Evolutionary conservation across 192 early-diverging fungal genomes (phyloP), one percentile per base, ranked within the genome.

Genomic region (Coemansia sp.): DNA sequence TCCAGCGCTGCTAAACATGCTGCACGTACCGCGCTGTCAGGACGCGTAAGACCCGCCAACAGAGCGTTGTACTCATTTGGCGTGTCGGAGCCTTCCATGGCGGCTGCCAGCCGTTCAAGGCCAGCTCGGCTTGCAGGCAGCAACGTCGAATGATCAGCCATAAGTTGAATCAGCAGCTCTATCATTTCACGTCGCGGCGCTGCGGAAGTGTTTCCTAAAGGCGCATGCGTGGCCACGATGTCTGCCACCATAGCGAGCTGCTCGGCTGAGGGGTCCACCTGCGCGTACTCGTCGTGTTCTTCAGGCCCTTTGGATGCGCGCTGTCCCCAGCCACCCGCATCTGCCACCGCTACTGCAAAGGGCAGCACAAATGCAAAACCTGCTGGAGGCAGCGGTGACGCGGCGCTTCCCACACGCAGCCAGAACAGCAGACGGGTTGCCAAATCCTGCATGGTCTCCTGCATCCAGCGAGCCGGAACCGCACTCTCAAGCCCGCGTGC

Each of bases 291-390:
- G 67, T 75, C 76, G 51, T 77, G 68, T 61, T 73, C 70, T 52
- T 77, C 75, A 52, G 64, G 63, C 21, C 59, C 72, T n/a, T 58
- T 57, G 51, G 64, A 57, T 27, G 64, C 60, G 10, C 57, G 52
- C 51, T 68, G 76, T 22, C 82, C 87, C 75, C 90, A 86, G 6
- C 89, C 91, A 66, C 84, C 85, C 36, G 84, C 74, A 6, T 82
- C 71, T 22, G 88, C 84, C n/a, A 87, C 80, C n/a, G 85, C 82
- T 61, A 87, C 68, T 62, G 91, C 83, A 39, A 93, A 51, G 36
- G 88, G 87, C 71, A 91, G 84, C 61, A 88, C 73, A 63, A 85
- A 91, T 30, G 83, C 80, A 72, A 92, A 88, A 25, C 86, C 87
- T 5, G n/a, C 83, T 6, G 54, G 54, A 14, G 54, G 54, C 25